A percentile compares a stretch with the other conserved stretches of the same genome.
These are phyloP conservation scores for Avena atlantica DNA, from an alignment of 176 grass and related monocot species.

Conservation along the genomic window DNA sequence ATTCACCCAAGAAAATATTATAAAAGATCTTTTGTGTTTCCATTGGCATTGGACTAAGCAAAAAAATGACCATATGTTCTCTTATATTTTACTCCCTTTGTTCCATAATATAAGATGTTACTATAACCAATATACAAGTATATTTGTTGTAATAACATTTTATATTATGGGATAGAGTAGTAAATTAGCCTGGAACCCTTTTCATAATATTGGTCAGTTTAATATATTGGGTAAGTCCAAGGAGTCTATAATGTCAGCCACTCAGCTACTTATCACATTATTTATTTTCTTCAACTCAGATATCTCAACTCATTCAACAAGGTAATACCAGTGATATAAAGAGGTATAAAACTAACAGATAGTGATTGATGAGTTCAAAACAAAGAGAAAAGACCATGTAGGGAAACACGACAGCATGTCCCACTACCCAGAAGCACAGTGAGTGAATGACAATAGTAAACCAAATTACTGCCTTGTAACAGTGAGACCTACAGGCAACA, in stretches of 20 bases:
- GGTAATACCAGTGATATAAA: not conserved
- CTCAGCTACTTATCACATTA: not conserved
- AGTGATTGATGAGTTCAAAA: not conserved
- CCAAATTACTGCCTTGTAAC: not conserved
- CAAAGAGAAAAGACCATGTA: not conserved
- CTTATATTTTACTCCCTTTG: not conserved
- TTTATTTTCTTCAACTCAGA: constrained; percentile 7
- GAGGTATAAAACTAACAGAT: constrained; percentile 4
- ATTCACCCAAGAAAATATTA: not conserved
- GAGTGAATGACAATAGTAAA: constrained; percentile 28
- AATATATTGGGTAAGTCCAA: not conserved
- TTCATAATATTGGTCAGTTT: not conserved
- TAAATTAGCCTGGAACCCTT: not conserved
- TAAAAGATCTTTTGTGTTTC: not conserved
- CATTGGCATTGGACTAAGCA: not conserved
- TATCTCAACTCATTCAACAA: not conserved
- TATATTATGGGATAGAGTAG: too few relatives aligned
- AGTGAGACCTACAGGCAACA: not conserved
- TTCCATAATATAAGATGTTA: too few relatives aligned
- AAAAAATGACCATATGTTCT: not conserved
- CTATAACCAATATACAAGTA: too few relatives aligned
- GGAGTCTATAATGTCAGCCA: not conserved
- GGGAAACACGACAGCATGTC: not conserved
- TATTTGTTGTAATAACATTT: too few relatives aligned
- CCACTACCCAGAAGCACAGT: not conserved